A percentile compares a stretch with the other conserved stretches of the same genome.
Conservation (phyloP, 2,329 filamentous ascomycete genomes). For the Sarocladiaceae sp. region DNA sequence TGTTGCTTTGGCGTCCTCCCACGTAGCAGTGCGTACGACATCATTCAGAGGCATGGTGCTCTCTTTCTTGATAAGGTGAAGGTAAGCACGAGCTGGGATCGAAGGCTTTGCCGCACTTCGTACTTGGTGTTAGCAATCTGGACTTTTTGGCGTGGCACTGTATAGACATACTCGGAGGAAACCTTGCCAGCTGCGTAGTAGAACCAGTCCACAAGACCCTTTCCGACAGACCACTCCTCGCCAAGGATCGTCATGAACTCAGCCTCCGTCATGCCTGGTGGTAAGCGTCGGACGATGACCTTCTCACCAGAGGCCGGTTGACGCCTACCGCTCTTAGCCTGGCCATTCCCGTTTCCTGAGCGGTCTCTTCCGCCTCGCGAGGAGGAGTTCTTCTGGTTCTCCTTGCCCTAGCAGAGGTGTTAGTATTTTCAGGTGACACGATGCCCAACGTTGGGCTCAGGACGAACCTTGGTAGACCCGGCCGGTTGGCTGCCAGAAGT, state of each 20-base stretch:
- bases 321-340: conserved; percentile 44
- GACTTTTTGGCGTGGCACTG: not conserved
- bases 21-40: conserved; percentile 59
- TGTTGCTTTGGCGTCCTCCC: conserved; percentile 78
- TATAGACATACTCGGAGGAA: conserved; percentile 65
- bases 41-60: conserved; percentile 64
- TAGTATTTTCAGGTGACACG: not conserved
- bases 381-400: conserved; percentile 1
- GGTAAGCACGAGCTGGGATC: conserved; percentile 70
- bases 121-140: conserved; percentile 12
- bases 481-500: conserved; percentile 19
- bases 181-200: conserved; percentile 62
- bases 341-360: conserved; percentile 30
- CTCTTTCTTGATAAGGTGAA: conserved; percentile 70
- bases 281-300: conserved; percentile 75
- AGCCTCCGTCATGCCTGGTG: conserved; percentile 72
- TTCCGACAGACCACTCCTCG: conserved; percentile 73
- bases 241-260: conserved; percentile 72
- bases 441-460: not conserved
- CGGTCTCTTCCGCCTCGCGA: conserved; percentile 28
- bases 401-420: not conserved
- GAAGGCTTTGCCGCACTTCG: conserved; percentile 77
- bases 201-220: conserved; percentile 80
- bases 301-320: conserved; percentile 55
- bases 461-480: conserved; percentile 24